phyloP scores from a whole-genome alignment of 2,329 filamentous ascomycete species.

The Fusarium equiseti region DNA sequence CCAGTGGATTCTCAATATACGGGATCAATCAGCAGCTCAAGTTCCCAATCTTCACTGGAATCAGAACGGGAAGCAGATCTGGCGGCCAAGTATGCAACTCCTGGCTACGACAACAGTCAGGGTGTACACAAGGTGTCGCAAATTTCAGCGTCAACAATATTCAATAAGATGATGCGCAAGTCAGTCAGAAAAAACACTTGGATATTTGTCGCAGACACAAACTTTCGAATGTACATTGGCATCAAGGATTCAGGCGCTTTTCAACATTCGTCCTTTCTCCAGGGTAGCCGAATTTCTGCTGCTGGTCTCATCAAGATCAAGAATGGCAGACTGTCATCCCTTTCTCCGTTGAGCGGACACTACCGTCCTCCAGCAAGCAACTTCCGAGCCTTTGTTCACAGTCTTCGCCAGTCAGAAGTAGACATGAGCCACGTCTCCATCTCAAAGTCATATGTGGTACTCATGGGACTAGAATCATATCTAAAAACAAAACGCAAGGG shows the following conservation, averaged over 20 bases:
- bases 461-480: constrained; percentile 87
- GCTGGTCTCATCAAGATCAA: constrained; percentile 90
- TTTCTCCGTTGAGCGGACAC: constrained; percentile 81
- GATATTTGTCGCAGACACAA: constrained; percentile 93
- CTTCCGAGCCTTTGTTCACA: constrained; percentile 84
- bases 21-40: constrained; percentile 44
- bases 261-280: constrained; percentile 90
- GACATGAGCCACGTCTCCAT: constrained; percentile 85
- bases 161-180: constrained; percentile 83
- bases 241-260: constrained; percentile 92
- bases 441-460: constrained; percentile 82
- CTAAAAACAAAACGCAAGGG: constrained; percentile 74
- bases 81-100: constrained; percentile 73
- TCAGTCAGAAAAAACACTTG: constrained; percentile 88
- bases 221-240: constrained; percentile 86
- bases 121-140: constrained; percentile 68
- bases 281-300: constrained; percentile 82
- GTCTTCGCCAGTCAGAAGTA: constrained; percentile 77
- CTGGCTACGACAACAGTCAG: constrained; percentile 71
- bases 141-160: constrained; percentile 76
- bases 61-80: constrained; percentile 69
- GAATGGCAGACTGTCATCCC: constrained; percentile 78
- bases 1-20: constrained; percentile 16
- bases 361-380: constrained; percentile 87
- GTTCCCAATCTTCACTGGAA: constrained; percentile 55